Evolutionary conservation across 108 stramenopile species (phyloP).

Genomic region (Stephanodiscus triporus): DNA sequence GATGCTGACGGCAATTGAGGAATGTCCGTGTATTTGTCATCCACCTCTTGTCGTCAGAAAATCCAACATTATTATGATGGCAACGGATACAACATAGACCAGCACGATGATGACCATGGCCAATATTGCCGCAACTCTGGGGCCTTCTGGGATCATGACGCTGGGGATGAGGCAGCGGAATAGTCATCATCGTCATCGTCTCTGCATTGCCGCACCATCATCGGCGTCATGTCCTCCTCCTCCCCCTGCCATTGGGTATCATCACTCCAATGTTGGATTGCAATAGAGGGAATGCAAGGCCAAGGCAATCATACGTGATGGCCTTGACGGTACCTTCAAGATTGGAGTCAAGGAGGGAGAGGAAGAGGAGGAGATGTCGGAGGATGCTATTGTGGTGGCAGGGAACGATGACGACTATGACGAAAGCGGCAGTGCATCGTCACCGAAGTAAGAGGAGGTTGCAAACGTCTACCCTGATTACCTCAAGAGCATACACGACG

Average conservation of each 20-base stretch:
- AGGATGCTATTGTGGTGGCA: background rate
- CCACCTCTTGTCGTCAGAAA: conserved; percentile 5
- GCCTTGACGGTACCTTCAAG: conserved; percentile 20
- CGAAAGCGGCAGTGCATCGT: background rate
- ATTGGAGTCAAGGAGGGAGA: too few relatives aligned
- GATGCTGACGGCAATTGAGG: conserved; percentile 41
- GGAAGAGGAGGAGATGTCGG: too few relatives aligned
- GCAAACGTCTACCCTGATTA: conserved; percentile 43
- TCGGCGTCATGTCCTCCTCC: too few relatives aligned
- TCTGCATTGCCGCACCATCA: too few relatives aligned
- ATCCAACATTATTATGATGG: background rate
- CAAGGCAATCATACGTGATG: conserved; percentile 24
- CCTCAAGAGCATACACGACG: conserved; percentile 41
- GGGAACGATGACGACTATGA: too few relatives aligned
- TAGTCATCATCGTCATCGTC: too few relatives aligned
- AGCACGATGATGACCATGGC: too few relatives aligned
- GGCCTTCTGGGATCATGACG: too few relatives aligned
- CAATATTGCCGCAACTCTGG: background rate
- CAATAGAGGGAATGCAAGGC: conserved; percentile 28
- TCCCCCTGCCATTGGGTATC: background rate
- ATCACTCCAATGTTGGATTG: background rate
- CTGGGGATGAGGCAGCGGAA: too few relatives aligned
- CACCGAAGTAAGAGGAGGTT: conserved; percentile 29
- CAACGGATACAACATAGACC: background rate
- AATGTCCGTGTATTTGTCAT: conserved; percentile 25